Conservation (phyloP, 2,329 filamentous ascomycete genomes). For the Leptodontidium sp. region DNA sequence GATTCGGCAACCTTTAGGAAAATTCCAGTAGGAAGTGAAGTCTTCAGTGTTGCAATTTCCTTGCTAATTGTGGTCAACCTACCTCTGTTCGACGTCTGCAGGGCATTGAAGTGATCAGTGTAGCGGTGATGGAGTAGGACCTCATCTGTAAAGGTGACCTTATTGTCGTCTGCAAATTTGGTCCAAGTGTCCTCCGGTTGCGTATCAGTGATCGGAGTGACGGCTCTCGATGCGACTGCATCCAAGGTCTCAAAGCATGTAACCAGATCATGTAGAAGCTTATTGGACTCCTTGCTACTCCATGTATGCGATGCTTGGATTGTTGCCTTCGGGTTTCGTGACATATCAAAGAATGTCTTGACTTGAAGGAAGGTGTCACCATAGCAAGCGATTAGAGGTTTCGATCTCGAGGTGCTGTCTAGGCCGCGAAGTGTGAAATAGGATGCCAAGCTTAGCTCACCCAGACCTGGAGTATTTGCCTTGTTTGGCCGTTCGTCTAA, state of each 20-base stretch:
- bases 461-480: slow-evolving; percentile 26
- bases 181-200: slow-evolving; percentile 27
- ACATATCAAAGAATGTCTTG: slow-evolving; percentile 26
- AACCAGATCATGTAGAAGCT: slow-evolving; percentile 9
- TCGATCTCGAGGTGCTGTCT: background rate
- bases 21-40: slow-evolving; percentile 37
- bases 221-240: background rate
- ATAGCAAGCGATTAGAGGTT: slow-evolving; percentile 26
- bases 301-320: background rate
- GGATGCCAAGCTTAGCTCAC: background rate
- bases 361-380: slow-evolving; percentile 30
- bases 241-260: slow-evolving; percentile 18
- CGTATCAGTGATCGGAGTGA: background rate
- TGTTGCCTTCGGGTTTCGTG: slow-evolving; percentile 21
- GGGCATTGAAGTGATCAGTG: slow-evolving; percentile 9
- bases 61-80: slow-evolving; percentile 38
- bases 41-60: slow-evolving; percentile 39
- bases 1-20: slow-evolving; percentile 41
- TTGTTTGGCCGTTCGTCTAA: slow-evolving; percentile 31
- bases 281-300: slow-evolving; percentile 7
- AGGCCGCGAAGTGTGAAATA: background rate
- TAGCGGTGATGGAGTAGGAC: slow-evolving; percentile 32
- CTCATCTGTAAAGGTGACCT: slow-evolving; percentile 39
- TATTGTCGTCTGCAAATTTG: slow-evolving; percentile 34
- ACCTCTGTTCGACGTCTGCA: slow-evolving; percentile 29